These are phyloP conservation scores for Penicillium psychrosexuale DNA, from an alignment of 2,329 filamentous ascomycete genomes.

Conservation along the genomic window DNA sequence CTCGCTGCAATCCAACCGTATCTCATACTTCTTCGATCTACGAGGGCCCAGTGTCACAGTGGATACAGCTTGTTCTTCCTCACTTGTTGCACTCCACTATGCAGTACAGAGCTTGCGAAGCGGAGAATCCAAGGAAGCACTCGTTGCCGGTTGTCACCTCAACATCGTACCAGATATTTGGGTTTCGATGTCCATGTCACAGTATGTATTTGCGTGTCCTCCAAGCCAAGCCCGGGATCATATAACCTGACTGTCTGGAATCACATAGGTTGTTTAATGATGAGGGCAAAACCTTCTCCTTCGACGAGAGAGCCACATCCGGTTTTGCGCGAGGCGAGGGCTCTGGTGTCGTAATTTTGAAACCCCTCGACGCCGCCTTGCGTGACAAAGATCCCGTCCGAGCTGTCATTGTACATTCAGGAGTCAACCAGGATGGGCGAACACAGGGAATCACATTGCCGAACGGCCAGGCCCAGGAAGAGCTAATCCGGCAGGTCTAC, in stretches of 20 bases:
- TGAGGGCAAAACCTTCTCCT: constrained; percentile 27
- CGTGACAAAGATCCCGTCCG: constrained; percentile 37
- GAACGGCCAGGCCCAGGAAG: constrained; percentile 35
- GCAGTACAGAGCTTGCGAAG: constrained; percentile 26
- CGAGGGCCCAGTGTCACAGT: constrained; percentile 29
- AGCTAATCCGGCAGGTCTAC: constrained; percentile 40
- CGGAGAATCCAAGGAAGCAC: constrained; percentile 24
- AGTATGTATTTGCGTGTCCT: constrained; percentile 14
- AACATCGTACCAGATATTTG: constrained; percentile 28
- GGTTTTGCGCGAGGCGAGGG: constrained; percentile 38
- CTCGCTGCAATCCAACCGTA: constrained; percentile 26
- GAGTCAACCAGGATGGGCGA: constrained; percentile 33
- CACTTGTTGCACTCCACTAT: constrained; percentile 27
- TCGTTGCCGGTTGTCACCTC: constrained; percentile 26
- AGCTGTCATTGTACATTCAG: constrained; percentile 35
- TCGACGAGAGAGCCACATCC: constrained; percentile 28
- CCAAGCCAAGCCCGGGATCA: not conserved
- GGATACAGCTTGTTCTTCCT: constrained; percentile 31
- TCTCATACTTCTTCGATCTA: constrained; percentile 31
- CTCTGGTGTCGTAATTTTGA: constrained; percentile 33
- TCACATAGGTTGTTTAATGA: constrained; percentile 23
- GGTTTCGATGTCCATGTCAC: constrained; percentile 27
- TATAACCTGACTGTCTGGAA: not conserved
- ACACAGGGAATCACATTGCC: constrained; percentile 45
- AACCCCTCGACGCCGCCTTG: constrained; percentile 32